Conservation (phyloP, 2,329 filamentous ascomycete species). For the Pezicula carpinea region DNA sequence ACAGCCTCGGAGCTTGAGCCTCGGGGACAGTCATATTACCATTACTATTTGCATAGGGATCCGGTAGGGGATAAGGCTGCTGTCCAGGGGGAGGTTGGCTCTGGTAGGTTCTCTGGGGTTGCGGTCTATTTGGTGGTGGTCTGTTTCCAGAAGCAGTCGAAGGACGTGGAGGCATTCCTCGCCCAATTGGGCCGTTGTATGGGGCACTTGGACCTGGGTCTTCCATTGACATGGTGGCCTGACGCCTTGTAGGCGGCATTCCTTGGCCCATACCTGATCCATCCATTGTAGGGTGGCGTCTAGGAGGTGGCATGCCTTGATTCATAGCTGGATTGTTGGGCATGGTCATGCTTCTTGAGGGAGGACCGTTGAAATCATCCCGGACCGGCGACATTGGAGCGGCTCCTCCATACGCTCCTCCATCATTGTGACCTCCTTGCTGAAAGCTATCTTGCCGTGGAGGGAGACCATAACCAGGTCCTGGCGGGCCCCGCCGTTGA, state of each 20-base stretch:
- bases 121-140: conserved; percentile 44
- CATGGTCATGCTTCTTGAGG: conserved; percentile 58
- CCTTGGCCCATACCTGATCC: conserved; percentile 35
- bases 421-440: conserved; percentile 22
- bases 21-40: conserved; percentile 30
- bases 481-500: conserved; percentile 17
- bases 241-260: conserved; percentile 11
- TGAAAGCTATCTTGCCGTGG: conserved; percentile 21
- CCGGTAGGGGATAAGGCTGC: conserved; percentile 8
- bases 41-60: conserved; percentile 8
- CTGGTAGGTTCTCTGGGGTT: conserved; percentile 48
- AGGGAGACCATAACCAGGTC: conserved; percentile 10
- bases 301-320: conserved; percentile 27
- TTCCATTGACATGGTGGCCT: conserved; percentile 17
- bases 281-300: conserved; percentile 12
- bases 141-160: conserved; percentile 50
- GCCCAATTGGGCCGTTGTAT: conserved; percentile 40
- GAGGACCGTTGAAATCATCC: conserved; percentile 46
- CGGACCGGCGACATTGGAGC: conserved; percentile 25
- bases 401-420: conserved; percentile 17
- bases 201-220: conserved; percentile 34
- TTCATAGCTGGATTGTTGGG: conserved; percentile 41
- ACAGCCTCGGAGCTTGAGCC: conserved; percentile 33
- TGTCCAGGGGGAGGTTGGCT: conserved; percentile 31
- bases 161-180: conserved; percentile 46